Percentiles rank a stretch among this genome's conserved stretches.
Conservation (phyloP, 2,329 filamentous ascomycete species). For the Colletotrichum cereale region DNA sequence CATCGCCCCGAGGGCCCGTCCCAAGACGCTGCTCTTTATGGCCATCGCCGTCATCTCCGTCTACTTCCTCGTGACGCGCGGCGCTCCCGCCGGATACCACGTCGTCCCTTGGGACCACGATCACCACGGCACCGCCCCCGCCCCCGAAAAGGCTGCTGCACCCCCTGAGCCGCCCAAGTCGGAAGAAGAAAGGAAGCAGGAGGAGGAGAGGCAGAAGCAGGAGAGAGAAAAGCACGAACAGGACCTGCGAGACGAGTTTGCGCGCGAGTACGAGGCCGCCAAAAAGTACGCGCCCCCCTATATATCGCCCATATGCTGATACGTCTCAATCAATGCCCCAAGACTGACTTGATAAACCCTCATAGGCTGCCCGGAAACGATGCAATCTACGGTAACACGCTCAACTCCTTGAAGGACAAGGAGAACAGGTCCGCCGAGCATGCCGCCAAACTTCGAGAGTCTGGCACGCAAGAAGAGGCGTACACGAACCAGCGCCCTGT, state of each 20-base stretch:
- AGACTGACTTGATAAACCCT: slow-evolving; percentile 21
- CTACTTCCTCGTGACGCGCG: slow-evolving; percentile 59
- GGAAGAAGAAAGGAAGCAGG: slow-evolving; percentile 37
- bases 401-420: slow-evolving; percentile 59
- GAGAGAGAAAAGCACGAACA: slow-evolving; percentile 46
- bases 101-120: slow-evolving; percentile 50
- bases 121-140: slow-evolving; percentile 21
- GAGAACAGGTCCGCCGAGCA: slow-evolving; percentile 53
- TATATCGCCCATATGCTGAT: slow-evolving; percentile 16
- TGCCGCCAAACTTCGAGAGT: slow-evolving; percentile 39
- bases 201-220: slow-evolving; percentile 33
- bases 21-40: slow-evolving; percentile 57
- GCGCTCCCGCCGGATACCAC: slow-evolving; percentile 49
- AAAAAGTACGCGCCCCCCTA: slow-evolving; percentile 52
- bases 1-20: slow-evolving; percentile 52
- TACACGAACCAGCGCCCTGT: slow-evolving; percentile 59
- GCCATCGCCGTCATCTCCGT: slow-evolving; percentile 55
- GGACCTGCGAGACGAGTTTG: slow-evolving; percentile 48
- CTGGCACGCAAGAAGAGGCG: slow-evolving; percentile 46
- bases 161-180: slow-evolving; percentile 35
- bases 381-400: slow-evolving; percentile 69
- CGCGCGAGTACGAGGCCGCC: slow-evolving; percentile 52
- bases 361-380: slow-evolving; percentile 60
- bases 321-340: slow-evolving; percentile 19
- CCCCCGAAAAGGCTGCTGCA: slow-evolving; percentile 20